These are phyloP conservation scores for Sextonia rubra DNA, from an alignment of 164 flowering plant species.

Conservation along the genomic window DNA sequence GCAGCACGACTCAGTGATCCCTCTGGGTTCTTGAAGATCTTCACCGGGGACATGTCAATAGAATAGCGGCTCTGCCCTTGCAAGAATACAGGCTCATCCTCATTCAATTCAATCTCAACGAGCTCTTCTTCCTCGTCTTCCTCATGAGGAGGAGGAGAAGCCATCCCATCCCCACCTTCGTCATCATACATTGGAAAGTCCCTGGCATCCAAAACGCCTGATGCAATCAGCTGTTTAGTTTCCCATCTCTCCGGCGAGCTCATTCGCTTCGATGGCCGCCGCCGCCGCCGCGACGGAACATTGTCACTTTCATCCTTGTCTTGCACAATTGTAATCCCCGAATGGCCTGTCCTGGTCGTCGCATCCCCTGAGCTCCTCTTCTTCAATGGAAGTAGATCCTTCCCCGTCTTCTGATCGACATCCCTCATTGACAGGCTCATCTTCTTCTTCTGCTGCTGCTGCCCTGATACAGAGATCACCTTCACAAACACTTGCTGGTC, in stretches of 20 bases:
- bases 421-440: slow-evolving; percentile 87
- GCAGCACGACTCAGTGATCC: slow-evolving; percentile 96
- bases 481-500: slow-evolving; percentile 87
- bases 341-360: slow-evolving; percentile 53
- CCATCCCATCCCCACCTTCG: slow-evolving; percentile 74
- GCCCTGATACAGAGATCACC: slow-evolving; percentile 69
- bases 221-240: slow-evolving; percentile 82
- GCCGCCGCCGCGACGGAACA: slow-evolving; percentile 53
- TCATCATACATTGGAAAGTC: slow-evolving; percentile 84
- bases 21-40: slow-evolving; percentile 93
- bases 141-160: no score
- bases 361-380: slow-evolving; percentile 58
- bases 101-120: slow-evolving; percentile 93
- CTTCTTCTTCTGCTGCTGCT: no score
- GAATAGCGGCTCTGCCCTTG: slow-evolving; percentile 83
- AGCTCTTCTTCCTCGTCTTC: slow-evolving; percentile 96
- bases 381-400: slow-evolving; percentile 77
- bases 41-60: slow-evolving; percentile 88
- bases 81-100: slow-evolving; percentile 87
- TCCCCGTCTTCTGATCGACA: slow-evolving; percentile 84
- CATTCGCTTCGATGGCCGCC: slow-evolving; percentile 81
- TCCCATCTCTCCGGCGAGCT: slow-evolving; percentile 98
- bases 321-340: slow-evolving; percentile 71
- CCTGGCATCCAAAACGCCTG: slow-evolving; percentile 64
- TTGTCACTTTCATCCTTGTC: slow-evolving; percentile 54